Evolutionary conservation across 1,284 basidiomycete species (phyloP).

Genomic region (Trichosporon asahii): DNA sequence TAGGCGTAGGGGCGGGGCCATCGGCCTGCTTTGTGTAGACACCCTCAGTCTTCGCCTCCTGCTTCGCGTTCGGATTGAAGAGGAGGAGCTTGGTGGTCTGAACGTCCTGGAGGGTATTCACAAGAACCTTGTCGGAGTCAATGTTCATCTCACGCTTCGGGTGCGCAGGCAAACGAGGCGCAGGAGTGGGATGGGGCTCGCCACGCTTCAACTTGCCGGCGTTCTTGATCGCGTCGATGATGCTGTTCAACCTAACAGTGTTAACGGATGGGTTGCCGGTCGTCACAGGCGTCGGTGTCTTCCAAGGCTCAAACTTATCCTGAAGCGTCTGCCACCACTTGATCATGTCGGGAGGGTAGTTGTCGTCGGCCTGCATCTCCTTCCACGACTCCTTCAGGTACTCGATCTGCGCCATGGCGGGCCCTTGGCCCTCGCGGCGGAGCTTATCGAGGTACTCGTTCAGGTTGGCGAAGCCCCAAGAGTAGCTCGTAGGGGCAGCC

Average conservation of each 20-base stretch:
- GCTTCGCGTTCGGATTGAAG: neutral
- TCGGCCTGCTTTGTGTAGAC: neutral
- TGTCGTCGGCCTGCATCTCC: neutral
- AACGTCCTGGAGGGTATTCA: neutral
- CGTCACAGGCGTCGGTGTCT: neutral
- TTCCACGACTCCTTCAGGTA: neutral
- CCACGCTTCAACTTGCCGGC: too few species aligned
- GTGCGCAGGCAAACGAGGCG: neutral
- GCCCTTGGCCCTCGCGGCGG: neutral
- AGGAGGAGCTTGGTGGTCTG: neutral
- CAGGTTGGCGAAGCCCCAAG: neutral
- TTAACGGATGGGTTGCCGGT: too few species aligned
- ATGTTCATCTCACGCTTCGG: neutral
- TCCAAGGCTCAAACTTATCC: neutral
- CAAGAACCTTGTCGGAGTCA: neutral
- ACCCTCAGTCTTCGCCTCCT: neutral
- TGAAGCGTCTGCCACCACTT: neutral
- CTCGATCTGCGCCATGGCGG: neutral
- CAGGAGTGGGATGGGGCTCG: neutral
- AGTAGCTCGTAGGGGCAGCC: neutral
- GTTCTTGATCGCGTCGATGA: neutral
- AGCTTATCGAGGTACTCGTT: neutral
- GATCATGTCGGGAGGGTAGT: neutral
- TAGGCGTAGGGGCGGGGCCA: neutral
- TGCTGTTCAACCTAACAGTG: neutral